Evolutionary conservation across 164 flowering plant genomes (phyloP).

Genomic region (Vitis cinerea): DNA sequence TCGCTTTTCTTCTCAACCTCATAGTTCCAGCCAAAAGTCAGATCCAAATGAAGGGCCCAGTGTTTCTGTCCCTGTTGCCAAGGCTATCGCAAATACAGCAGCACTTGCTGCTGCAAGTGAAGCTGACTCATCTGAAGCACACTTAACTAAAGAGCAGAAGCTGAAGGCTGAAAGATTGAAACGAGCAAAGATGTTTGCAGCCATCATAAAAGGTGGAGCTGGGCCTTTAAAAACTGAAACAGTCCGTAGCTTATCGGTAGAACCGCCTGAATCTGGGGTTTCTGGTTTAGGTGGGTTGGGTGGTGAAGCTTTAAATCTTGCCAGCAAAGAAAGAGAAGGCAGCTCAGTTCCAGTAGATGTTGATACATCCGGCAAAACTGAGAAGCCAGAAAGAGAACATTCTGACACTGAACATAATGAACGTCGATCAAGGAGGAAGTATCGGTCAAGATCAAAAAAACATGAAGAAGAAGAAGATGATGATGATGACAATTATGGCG

Average conservation of each 20-base stretch:
- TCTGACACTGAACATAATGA: conserved; percentile 35
- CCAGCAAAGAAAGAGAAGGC: conserved; percentile 56
- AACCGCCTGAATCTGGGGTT: conserved; percentile 41
- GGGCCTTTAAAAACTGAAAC: conserved; percentile 33
- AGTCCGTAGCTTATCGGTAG: conserved; percentile 44
- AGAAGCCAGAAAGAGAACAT: conserved; percentile 31
- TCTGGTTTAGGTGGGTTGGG: conserved; percentile 41
- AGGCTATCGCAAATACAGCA: conserved; percentile 55
- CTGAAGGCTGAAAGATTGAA: conserved; percentile 86
- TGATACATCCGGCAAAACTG: conserved; percentile 19
- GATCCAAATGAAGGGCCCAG: conserved; percentile 22
- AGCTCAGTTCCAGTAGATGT: conserved; percentile 47
- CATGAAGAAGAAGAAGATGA: conserved; percentile 29
- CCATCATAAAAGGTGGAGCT: conserved; percentile 63
- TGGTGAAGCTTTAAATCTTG: conserved; percentile 24
- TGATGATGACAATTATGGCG: conserved; percentile 18
- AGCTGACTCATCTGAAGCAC: conserved; percentile 74
- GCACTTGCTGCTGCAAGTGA: conserved; percentile 63
- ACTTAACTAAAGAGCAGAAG: conserved; percentile 71
- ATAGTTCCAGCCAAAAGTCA: conserved; percentile 24
- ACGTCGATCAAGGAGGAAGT: conserved; percentile 45
- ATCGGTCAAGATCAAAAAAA: conserved; percentile 45
- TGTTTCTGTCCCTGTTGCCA: conserved; percentile 40
- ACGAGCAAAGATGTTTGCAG: conserved; percentile 93
- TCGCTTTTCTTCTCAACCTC: conserved; percentile 25